Evolutionary conservation across 139 green algal species (phyloP).

Genomic region (Asterochloris sp.): DNA sequence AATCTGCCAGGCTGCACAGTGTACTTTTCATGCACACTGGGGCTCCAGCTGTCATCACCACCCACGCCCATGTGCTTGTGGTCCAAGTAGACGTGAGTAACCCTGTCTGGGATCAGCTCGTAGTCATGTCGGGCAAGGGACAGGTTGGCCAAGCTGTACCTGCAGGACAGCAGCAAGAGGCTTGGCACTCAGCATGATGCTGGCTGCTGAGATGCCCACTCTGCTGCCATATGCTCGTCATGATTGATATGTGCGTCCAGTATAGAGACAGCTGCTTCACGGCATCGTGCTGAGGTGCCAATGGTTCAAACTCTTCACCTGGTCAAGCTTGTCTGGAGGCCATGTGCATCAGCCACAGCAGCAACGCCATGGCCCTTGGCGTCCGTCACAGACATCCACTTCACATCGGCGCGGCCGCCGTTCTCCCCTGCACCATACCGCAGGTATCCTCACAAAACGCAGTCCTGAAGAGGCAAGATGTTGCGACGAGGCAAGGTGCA

Average conservation of each 20-base stretch:
- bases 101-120: conserved; percentile 46
- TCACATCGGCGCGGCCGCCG: conserved; percentile 69
- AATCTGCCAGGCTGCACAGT: conserved; percentile 38
- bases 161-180: not conserved
- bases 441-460: not conserved
- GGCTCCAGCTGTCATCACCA: conserved; percentile 93
- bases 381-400: conserved; percentile 53
- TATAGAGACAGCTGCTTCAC: too few species aligned
- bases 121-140: conserved; percentile 59
- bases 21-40: conserved; percentile 53
- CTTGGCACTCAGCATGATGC: too few species aligned
- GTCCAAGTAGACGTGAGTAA: conserved; percentile 79
- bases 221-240: too few species aligned
- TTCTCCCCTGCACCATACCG: conserved; percentile 44
- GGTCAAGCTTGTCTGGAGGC: conserved; percentile 38
- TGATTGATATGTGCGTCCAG: too few species aligned
- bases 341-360: conserved; percentile 4
- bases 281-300: not conserved
- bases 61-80: conserved; percentile 88
- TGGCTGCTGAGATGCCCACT: too few species aligned
- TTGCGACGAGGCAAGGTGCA: too few species aligned
- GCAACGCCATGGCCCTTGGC: conserved; percentile 15
- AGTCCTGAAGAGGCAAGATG: too few species aligned
- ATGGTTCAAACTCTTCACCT: not conserved
- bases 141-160: conserved; percentile 20